Conservation (phyloP, 1,139 yeast genomes). For the Blastobotrys petasosporus region DNA sequence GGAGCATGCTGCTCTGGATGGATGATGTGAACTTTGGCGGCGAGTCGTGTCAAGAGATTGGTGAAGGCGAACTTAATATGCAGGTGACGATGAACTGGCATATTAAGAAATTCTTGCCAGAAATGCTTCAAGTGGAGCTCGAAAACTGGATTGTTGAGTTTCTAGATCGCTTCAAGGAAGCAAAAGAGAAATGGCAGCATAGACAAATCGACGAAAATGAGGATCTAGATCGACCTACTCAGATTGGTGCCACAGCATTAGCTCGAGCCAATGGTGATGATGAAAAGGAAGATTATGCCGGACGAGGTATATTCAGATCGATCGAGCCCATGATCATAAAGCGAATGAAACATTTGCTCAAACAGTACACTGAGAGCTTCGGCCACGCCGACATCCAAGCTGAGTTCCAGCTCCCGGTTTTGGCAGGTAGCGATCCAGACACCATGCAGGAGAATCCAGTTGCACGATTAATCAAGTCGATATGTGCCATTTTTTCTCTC, state of each 20-base stretch:
- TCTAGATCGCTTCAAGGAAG: constrained; percentile 59
- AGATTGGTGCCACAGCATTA: constrained; percentile 39
- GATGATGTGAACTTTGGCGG: constrained; percentile 88
- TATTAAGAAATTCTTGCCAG: constrained; percentile 66
- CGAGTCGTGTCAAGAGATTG: constrained; percentile 48
- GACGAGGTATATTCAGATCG: constrained; percentile 34
- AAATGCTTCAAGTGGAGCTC: constrained; percentile 71
- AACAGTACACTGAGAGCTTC: constrained; percentile 67
- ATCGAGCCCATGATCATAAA: constrained; percentile 61
- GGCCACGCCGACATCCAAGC: constrained; percentile 56
- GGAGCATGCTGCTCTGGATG: constrained; percentile 95
- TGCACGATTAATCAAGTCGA: constrained; percentile 67
- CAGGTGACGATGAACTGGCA: constrained; percentile 75
- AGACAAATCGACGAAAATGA: constrained; percentile 36
- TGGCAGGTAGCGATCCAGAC: constrained; percentile 26
- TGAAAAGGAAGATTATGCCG: constrained; percentile 28
- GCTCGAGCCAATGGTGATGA: constrained; percentile 13
- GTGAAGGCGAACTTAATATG: constrained; percentile 46
- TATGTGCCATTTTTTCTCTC: constrained; percentile 68
- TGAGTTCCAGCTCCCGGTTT: constrained; percentile 65
- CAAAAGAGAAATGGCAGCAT: constrained; percentile 32
- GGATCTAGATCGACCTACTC: constrained; percentile 49
- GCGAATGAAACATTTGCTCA: constrained; percentile 59
- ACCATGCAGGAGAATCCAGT: constrained; percentile 49
- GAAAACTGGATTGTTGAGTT: constrained; percentile 81